These are phyloP conservation scores for Dunaliella primolecta DNA, from an alignment of 139 green algal genomes.

Conservation along the genomic window DNA sequence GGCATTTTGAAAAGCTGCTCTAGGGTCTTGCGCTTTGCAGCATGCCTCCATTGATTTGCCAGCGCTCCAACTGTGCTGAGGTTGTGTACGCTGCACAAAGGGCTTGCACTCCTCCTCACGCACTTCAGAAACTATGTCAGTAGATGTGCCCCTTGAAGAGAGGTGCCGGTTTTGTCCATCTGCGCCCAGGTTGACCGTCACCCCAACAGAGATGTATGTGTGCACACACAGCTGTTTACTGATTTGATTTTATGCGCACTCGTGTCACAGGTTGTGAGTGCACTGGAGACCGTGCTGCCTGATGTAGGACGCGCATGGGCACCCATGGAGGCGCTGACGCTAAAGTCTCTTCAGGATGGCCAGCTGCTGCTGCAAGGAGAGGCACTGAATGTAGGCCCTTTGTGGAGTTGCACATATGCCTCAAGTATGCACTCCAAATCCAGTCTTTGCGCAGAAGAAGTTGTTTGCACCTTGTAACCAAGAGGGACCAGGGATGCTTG, in stretches of 20 bases:
- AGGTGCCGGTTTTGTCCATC: neutral
- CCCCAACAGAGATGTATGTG: neutral
- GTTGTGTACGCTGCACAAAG: neutral
- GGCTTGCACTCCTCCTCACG: neutral
- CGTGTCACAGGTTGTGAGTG: neutral
- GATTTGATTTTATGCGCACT: too few relatives aligned
- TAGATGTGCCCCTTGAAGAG: neutral
- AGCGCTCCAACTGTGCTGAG: too few relatives aligned
- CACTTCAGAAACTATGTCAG: neutral
- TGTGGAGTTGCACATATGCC: too few relatives aligned
- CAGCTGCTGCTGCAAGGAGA: neutral
- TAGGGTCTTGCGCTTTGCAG: too few relatives aligned
- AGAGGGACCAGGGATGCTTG: too few relatives aligned
- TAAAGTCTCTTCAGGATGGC: neutral
- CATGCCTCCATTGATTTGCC: too few relatives aligned
- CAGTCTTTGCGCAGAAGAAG: too few relatives aligned
- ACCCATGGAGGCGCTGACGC: neutral
- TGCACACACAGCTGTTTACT: neutral
- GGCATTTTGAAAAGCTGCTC: too few relatives aligned
- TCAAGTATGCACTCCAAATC: too few relatives aligned
- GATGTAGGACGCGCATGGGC: neutral
- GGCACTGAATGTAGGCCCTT: too few relatives aligned
- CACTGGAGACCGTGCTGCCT: neutral
- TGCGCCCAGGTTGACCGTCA: neutral
- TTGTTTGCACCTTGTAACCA: too few relatives aligned